Conservation (phyloP, 805 yeast genomes). For the Komagataella pastoris region DNA sequence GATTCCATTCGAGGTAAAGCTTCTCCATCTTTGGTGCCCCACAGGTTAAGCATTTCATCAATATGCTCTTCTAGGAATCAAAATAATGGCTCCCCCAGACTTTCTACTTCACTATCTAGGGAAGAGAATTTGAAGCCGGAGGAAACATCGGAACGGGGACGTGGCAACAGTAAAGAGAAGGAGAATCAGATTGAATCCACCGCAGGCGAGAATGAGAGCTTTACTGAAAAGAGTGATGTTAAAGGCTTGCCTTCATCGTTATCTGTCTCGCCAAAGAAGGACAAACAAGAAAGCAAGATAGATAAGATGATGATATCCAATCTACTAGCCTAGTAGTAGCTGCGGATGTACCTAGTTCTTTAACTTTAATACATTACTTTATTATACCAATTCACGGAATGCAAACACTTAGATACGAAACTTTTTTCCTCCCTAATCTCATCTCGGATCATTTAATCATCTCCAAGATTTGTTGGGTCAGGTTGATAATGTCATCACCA, state of each 20-base stretch:
- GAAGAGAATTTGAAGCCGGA: background rate
- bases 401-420: background rate
- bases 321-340: background rate
- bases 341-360: background rate
- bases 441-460: conserved; percentile 12
- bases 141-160: background rate
- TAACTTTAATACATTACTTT: background rate
- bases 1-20: background rate
- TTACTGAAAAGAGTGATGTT: background rate
- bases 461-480: conserved; percentile 22
- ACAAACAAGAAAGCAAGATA: background rate
- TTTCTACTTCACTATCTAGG: background rate
- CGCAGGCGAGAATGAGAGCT: background rate
- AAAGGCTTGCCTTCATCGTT: background rate
- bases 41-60: background rate
- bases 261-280: background rate
- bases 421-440: background rate
- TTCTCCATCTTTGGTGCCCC: background rate
- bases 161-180: background rate
- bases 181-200: background rate
- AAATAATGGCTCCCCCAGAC: background rate
- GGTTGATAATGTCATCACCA: conserved; percentile 21
- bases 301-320: background rate
- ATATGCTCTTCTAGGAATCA: background rate
- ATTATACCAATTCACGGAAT: background rate